Evolutionary conservation across 2,329 filamentous ascomycete species (phyloP).

Genomic region (Aspergillus persii): DNA sequence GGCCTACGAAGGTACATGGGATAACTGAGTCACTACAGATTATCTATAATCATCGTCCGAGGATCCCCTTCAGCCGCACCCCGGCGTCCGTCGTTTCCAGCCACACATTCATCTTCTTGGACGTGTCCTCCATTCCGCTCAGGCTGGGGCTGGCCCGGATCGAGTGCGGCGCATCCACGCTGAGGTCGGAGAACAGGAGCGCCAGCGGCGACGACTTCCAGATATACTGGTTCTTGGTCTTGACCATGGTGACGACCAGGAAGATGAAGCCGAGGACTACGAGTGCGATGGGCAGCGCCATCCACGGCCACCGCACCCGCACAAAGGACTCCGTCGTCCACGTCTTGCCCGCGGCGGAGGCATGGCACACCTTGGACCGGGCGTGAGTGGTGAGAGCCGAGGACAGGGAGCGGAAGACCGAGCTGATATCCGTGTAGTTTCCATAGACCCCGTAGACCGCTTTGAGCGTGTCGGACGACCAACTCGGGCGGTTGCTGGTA

Average conservation of each 20-base stretch:
- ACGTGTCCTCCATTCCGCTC: conserved; percentile 21
- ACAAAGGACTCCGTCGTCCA: conserved; percentile 22
- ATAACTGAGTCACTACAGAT: too few relatives aligned
- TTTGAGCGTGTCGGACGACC: conserved; percentile 18
- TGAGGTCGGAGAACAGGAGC: conserved; percentile 21
- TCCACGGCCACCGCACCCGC: conserved; percentile 24
- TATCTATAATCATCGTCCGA: background rate
- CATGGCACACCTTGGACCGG: conserved; percentile 18
- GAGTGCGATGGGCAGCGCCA: conserved; percentile 18
- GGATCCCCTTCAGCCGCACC: conserved; percentile 15
- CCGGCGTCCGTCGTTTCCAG: conserved; percentile 20
- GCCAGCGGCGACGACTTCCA: conserved; percentile 27
- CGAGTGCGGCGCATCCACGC: conserved; percentile 15
- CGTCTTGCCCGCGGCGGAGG: conserved; percentile 13
- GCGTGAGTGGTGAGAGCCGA: conserved; percentile 20
- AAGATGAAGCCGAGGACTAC: conserved; percentile 48
- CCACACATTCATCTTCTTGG: conserved; percentile 22
- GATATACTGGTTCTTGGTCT: conserved; percentile 25
- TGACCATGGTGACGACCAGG: conserved; percentile 46
- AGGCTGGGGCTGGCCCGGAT: conserved; percentile 16
- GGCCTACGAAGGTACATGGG: too few relatives aligned
- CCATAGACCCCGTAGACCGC: conserved; percentile 21
- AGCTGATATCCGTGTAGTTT: conserved; percentile 19
- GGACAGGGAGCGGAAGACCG: conserved; percentile 18
- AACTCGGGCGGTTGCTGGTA: conserved; percentile 20